Base-by-base conservation (phyloP, 306 rosid species). In the Glycine latifolia region DNA sequence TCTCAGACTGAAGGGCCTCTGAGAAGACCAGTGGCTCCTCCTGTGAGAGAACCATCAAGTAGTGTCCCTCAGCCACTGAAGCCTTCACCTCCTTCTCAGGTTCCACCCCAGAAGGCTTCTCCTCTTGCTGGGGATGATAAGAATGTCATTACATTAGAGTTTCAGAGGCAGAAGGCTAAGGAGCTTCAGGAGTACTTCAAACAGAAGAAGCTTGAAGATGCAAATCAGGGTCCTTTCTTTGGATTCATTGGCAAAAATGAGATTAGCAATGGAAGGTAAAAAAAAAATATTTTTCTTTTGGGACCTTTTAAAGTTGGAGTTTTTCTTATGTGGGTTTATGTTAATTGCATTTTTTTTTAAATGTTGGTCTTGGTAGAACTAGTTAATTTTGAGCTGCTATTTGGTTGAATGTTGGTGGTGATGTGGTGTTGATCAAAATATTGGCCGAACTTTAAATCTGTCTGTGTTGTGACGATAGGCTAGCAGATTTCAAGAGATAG, bases 141-240 rank as follows among this genome's bases (percentile, higher is more conserved):
- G 66, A 88, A 61, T 89, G 90, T 67, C 71, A 41, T 91, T 52
- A 91, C 97, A 3, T 72, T 93, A 56, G 99, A 95, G 92, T 91
- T 95, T 82, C 99, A 95, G 95, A 91, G 99, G 86, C 90, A 81
- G 77, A 95, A 88, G 92, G 99, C 97, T n/a, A 95, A 91, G 94
- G 98, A 93, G 86, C 87, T 95, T 58, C 99, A 89, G 89, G 97
- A 95, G 43, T 95, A 89, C 79, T 95, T 95, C 78, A 93, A 89
- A 87, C 82, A 86, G 93, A 93, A 91, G 97, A 93, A 93, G 90
- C 93, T 93, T 83, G 97, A 93, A 49, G 92, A 83, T 33, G 94
- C 97, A 8, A 61, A 74, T 78, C 98, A 86, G 70, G 98, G 92
- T 20, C 99, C 99, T 7, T 76, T 87, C 58, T 90, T 95, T 89